Conservation (phyloP, 805 yeast species). For the Spencermartinsiella europaea region DNA sequence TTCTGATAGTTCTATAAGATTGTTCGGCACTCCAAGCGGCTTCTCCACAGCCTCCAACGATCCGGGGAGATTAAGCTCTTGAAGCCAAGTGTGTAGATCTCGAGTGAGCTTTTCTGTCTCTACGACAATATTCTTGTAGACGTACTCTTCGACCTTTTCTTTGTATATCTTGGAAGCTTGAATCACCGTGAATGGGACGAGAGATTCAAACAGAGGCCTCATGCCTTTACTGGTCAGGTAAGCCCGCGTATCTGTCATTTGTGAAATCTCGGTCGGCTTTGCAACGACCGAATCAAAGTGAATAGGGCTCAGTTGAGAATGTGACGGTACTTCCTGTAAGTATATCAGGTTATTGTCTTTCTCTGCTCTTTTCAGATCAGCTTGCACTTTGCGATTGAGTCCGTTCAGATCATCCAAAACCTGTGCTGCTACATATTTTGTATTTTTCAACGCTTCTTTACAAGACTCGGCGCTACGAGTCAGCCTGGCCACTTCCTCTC, state of each 20-base stretch:
- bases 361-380: constrained; percentile 50
- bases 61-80: constrained; percentile 53
- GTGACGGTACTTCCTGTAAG: constrained; percentile 55
- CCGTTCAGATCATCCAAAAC: constrained; percentile 52
- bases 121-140: constrained; percentile 39
- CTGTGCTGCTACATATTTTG: constrained; percentile 38
- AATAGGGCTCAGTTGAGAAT: constrained; percentile 37
- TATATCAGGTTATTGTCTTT: constrained; percentile 80
- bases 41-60: constrained; percentile 55
- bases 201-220: constrained; percentile 45
- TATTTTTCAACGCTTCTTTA: constrained; percentile 33
- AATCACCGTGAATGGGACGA: constrained; percentile 63
- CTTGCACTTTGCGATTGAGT: constrained; percentile 41
- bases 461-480: constrained; percentile 39
- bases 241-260: constrained; percentile 32
- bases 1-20: constrained; percentile 51
- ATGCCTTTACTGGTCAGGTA: constrained; percentile 24
- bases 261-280: constrained; percentile 39
- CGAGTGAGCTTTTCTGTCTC: constrained; percentile 25
- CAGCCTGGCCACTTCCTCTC: constrained; percentile 64
- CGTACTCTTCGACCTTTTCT: constrained; percentile 56
- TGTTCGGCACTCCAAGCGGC: constrained; percentile 53
- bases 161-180: constrained; percentile 63
- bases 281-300: constrained; percentile 50
- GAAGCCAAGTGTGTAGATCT: constrained; percentile 28